Evolutionary conservation across 257 asterid genomes (phyloP), one percentile per base, ranked within the genome.

Genomic region (Primulina tabacum): DNA sequence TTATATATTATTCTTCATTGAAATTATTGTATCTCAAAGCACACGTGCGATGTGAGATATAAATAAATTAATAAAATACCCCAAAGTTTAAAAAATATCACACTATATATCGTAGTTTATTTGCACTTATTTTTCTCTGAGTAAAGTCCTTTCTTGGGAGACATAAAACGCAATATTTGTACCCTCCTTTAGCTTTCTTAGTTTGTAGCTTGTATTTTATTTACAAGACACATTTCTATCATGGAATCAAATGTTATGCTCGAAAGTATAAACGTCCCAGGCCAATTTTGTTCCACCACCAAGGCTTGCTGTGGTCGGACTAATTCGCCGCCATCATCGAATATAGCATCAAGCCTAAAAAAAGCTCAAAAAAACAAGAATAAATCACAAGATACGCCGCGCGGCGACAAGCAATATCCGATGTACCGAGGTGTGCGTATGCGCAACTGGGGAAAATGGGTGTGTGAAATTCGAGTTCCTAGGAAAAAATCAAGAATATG

Each of bases 401-500:
- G 58, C 69, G 10, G 57, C n/a, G 78, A 69, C 2, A 84, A 77
- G 8, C 92, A n/a, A n/a, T n/a, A 83, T 65, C 90, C 91, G 3
- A 75, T 87, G 0, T 92, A 81, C 74, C 89, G 96, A 5, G 98
- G 98, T 24, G 98, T 92, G 8, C 76, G 98, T 66, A 86, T 79
- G 84, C 86, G 98, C 9, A 88, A 80, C 43, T 92, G 98, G 98
- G 98, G 98, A 4, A 88, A 86, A 76, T 92, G 95, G 94, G 98
- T 92, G 38, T 92, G 96, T 6, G 98, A 92, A 77, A 92, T 92
- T 67, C 87, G 98, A 1, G 96, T 89, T 78, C 98, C 98, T 7
- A 76, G 85, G 64, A 92, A 92, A 83, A 92, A 92, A 59, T 86
- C 98, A 12, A 76, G 98, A 76, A 89, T 92, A 78, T 92, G 98